Percentiles rank a stretch among this genome's conserved stretches.
Conservation (phyloP, 176 grass and related monocot species). For the Bromus sterilis region DNA sequence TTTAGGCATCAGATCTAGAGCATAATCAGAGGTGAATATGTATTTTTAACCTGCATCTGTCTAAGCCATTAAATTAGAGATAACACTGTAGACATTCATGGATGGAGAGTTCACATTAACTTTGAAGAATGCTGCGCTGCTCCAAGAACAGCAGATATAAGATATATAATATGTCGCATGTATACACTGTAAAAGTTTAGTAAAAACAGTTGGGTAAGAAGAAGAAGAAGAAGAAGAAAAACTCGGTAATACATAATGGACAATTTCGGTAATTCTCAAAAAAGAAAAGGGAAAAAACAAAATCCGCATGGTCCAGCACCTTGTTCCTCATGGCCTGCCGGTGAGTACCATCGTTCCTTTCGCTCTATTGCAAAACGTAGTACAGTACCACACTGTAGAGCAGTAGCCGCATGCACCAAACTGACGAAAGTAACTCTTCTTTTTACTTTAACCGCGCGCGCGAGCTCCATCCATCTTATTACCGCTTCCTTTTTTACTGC, state of each 20-base stretch:
- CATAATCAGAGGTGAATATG: not conserved
- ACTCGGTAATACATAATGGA: slow-evolving; percentile 52
- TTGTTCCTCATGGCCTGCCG: slow-evolving; percentile 28
- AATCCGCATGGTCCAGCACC: slow-evolving; percentile 26
- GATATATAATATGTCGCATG: slow-evolving; percentile 51
- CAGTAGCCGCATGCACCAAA: slow-evolving; percentile 28
- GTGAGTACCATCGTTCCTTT: not conserved
- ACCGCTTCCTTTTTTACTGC: slow-evolving; percentile 36
- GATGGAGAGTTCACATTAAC: not conserved
- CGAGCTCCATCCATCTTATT: slow-evolving; percentile 41
- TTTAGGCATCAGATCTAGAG: slow-evolving; percentile 20
- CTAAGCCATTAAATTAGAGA: not conserved
- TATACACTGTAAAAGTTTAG: slow-evolving; percentile 59
- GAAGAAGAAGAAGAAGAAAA: no score
- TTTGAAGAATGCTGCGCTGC: slow-evolving; percentile 11
- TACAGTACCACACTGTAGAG: slow-evolving; percentile 13
- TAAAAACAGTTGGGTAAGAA: slow-evolving; percentile 36
- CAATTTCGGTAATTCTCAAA: slow-evolving; percentile 33
- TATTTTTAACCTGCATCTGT: not conserved
- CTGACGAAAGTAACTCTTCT: slow-evolving; percentile 3
- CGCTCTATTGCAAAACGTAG: slow-evolving; percentile 13
- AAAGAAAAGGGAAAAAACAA: not conserved
- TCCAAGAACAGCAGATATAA: slow-evolving; percentile 16
- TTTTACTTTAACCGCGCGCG: slow-evolving; percentile 23
- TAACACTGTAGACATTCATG: not conserved